Conservation (phyloP, 805 yeast genomes). For the Diddensiella santjacobensis region DNA sequence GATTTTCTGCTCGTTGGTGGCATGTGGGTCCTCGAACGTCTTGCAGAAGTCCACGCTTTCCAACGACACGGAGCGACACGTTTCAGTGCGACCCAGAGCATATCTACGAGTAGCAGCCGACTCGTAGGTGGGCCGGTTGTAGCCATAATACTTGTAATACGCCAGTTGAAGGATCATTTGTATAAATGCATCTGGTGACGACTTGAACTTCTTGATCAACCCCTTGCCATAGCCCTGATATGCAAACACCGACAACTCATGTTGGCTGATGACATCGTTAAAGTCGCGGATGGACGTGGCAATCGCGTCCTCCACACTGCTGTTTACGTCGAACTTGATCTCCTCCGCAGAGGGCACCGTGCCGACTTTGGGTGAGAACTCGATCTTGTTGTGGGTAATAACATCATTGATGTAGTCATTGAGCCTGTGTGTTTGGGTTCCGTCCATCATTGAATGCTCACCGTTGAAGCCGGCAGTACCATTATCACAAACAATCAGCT, state of each 20-base stretch:
- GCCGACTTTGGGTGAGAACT: slow-evolving; percentile 27
- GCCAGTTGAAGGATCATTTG: slow-evolving; percentile 92
- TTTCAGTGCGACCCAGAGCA: slow-evolving; percentile 90
- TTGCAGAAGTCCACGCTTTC: slow-evolving; percentile 69
- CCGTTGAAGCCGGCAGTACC: slow-evolving; percentile 91
- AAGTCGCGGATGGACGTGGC: slow-evolving; percentile 55
- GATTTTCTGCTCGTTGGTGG: slow-evolving; percentile 54
- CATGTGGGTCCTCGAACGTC: slow-evolving; percentile 60
- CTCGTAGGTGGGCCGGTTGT: slow-evolving; percentile 86
- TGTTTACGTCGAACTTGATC: slow-evolving; percentile 52
- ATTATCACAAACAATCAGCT: slow-evolving; percentile 74
- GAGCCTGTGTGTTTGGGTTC: slow-evolving; percentile 87
- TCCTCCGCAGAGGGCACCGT: slow-evolving; percentile 33
- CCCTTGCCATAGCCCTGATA: slow-evolving; percentile 83
- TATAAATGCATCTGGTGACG: slow-evolving; percentile 89
- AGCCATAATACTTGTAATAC: slow-evolving; percentile 76
- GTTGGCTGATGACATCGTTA: slow-evolving; percentile 52
- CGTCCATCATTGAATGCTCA: slow-evolving; percentile 98
- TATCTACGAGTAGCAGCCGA: slow-evolving; percentile 91
- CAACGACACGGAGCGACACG: slow-evolving; percentile 77
- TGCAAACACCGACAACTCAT: slow-evolving; percentile 75
- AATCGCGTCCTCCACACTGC: slow-evolving; percentile 49
- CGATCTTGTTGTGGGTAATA: slow-evolving; percentile 47
- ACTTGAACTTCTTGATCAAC: slow-evolving; percentile 75
- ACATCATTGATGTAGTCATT: slow-evolving; percentile 69